Percentiles rank a stretch among this genome's conserved stretches.
Conservation (phyloP, 1,139 yeast genomes). For the Dujonia santamariae region DNA sequence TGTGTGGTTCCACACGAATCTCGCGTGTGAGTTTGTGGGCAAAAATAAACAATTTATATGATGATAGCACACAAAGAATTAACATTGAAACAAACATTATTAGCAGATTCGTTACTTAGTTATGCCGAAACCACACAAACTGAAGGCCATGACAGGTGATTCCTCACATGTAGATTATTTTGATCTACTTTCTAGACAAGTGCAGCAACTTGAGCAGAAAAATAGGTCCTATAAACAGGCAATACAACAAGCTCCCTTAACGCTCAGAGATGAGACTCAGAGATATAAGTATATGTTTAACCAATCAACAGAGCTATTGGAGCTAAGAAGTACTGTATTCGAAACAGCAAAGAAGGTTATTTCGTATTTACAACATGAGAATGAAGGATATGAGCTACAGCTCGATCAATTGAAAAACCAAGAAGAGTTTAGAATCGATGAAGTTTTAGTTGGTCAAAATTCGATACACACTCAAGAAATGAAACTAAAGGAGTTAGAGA, state of each 20-base stretch:
- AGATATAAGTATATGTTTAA: conserved; percentile 1
- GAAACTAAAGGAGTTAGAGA: background rate
- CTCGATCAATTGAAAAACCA: background rate
- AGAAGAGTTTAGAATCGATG: conserved; percentile 2
- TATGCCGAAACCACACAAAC: too few species aligned
- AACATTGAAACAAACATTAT: too few species aligned
- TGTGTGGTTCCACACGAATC: too few species aligned
- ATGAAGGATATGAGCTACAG: conserved; percentile 3
- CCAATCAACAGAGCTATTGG: conserved; percentile 1
- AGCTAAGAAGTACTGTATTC: background rate
- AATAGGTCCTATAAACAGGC: conserved; percentile 1
- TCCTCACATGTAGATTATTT: too few species aligned
- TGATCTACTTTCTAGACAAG: conserved; percentile 1
- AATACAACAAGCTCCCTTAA: background rate
- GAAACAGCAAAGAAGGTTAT: conserved; percentile 3
- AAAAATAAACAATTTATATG: too few species aligned
- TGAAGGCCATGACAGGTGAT: too few species aligned
- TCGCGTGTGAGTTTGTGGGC: too few species aligned
- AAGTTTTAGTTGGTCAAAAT: conserved; percentile 1
- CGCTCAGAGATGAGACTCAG: conserved; percentile 1
- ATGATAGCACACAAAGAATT: too few species aligned
- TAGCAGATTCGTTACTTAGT: too few species aligned
- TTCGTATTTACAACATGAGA: background rate
- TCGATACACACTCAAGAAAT: background rate
- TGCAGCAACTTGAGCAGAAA: conserved; percentile 2